Conservation (phyloP, 2,329 filamentous ascomycete species). For the Pseudogymnoascus sp. region DNA sequence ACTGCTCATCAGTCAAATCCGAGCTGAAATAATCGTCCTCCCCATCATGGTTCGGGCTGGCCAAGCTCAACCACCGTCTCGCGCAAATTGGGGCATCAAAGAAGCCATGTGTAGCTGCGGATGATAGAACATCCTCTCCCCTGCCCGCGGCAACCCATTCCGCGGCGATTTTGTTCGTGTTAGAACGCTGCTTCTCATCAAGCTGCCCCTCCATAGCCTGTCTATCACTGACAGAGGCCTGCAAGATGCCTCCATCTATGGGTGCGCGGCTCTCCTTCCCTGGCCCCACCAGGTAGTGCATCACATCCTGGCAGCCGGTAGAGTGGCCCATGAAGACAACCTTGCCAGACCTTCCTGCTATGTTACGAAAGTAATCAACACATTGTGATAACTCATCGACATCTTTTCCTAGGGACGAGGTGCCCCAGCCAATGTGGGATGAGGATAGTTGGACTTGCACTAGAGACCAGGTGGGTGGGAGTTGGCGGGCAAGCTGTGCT, state of each 20-base stretch:
- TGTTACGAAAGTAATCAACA: conserved; percentile 38
- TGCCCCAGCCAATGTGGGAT: conserved; percentile 33
- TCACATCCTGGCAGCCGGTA: conserved; percentile 60
- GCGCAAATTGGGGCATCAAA: conserved; percentile 43
- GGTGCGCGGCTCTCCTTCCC: conserved; percentile 14
- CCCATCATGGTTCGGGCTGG: conserved; percentile 44
- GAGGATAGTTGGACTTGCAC: conserved; percentile 39
- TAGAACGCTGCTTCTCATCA: conserved; percentile 28
- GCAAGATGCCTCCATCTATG: conserved; percentile 56
- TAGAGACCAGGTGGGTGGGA: conserved; percentile 35
- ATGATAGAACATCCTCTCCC: conserved; percentile 37
- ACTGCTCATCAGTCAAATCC: conserved; percentile 45
- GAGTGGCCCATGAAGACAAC: conserved; percentile 63
- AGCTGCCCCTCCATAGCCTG: conserved; percentile 41
- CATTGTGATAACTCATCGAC: conserved; percentile 40
- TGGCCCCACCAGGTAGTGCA: conserved; percentile 48
- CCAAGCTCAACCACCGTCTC: conserved; percentile 48
- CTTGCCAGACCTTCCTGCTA: conserved; percentile 35
- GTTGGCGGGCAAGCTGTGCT: conserved; percentile 27
- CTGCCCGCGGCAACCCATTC: conserved; percentile 35
- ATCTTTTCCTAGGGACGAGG: conserved; percentile 37
- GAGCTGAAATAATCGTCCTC: conserved; percentile 63
- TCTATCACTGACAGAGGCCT: conserved; percentile 56
- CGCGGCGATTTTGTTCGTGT: conserved; percentile 30
- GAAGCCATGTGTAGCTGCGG: conserved; percentile 19